Evolutionary conservation across 306 rosid species (phyloP).

Genomic region (Sicyos baderoa): DNA sequence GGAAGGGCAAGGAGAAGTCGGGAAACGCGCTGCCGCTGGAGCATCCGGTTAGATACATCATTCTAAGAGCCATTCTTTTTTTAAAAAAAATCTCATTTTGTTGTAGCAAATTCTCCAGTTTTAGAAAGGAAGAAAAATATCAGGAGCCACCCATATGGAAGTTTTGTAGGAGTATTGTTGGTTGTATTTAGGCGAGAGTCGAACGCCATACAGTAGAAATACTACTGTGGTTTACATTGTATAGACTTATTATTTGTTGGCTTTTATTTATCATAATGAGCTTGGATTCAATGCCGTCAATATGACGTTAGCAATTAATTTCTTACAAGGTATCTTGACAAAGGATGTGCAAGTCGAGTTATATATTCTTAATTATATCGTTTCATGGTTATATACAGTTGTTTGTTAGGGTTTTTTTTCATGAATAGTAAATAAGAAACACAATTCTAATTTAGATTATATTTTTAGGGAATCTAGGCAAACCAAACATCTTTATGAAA

Average conservation of each 20-base stretch:
- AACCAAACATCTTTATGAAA: too few relatives aligned
- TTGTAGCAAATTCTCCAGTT: slow-evolving; percentile 3
- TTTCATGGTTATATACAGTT: too few relatives aligned
- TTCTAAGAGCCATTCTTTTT: not conserved
- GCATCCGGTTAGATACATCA: slow-evolving; percentile 17
- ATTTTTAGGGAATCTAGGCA: too few relatives aligned
- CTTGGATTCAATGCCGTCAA: not conserved
- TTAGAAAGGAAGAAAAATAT: slow-evolving; percentile 8
- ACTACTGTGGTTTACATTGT: slow-evolving; percentile 15
- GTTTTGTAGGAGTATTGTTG: slow-evolving; percentile 46
- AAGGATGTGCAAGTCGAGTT: too few relatives aligned
- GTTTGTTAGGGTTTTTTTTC: too few relatives aligned
- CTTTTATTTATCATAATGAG: not conserved
- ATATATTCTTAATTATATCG: too few relatives aligned
- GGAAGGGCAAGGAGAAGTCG: slow-evolving; percentile 56
- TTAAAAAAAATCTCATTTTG: not conserved
- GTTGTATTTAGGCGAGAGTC: slow-evolving; percentile 15
- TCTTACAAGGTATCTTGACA: too few relatives aligned
- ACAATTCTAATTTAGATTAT: too few relatives aligned
- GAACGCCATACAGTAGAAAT: not conserved
- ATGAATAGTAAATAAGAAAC: too few relatives aligned
- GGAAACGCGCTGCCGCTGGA: slow-evolving; percentile 38
- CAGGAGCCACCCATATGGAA: slow-evolving; percentile 20
- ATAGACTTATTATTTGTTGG: too few relatives aligned
- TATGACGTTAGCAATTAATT: too few relatives aligned